phyloP scores from a whole-genome alignment of 2,329 filamentous ascomycete genomes.

The Berkeleyomyces basicola region DNA sequence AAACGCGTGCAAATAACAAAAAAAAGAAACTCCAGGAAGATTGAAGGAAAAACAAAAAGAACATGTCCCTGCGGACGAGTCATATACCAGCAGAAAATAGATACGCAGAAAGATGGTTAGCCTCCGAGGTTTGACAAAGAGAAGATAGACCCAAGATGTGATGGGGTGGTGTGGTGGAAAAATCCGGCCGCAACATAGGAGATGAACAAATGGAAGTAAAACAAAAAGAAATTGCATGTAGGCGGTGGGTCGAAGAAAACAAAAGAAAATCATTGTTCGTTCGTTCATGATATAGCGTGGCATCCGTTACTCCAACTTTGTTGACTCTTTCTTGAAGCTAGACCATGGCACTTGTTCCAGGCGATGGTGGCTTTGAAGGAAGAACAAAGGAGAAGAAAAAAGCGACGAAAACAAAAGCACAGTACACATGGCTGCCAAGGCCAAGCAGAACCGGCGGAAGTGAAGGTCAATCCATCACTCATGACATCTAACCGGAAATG shows the following conservation, averaged over 20 bases:
- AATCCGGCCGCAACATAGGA: background rate
- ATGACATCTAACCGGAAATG: conserved; percentile 1
- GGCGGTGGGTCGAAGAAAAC: background rate
- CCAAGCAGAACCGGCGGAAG: background rate
- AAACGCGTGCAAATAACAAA: background rate
- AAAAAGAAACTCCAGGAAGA: background rate
- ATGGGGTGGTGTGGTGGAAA: background rate
- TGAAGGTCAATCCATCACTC: background rate
- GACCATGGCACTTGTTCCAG: no score
- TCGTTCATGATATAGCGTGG: background rate
- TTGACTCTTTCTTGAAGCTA: no score
- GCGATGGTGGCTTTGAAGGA: no score
- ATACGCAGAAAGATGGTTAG: conserved; percentile 5
- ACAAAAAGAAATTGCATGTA: background rate
- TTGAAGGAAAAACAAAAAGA: background rate
- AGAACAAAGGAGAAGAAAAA: no score
- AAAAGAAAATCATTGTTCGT: conserved; percentile 1
- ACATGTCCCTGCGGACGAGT: conserved; percentile 12
- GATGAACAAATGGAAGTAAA: background rate
- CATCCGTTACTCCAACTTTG: no score
- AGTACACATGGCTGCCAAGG: no score
- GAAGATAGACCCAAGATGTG: background rate
- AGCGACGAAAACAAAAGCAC: no score
- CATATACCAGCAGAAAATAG: conserved; percentile 11
- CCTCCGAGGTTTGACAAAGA: conserved; percentile 7